Percentiles rank a stretch among this genome's conserved stretches.
Conservation (phyloP, 768 basidiomycete species). For the Mycena galericulata region DNA sequence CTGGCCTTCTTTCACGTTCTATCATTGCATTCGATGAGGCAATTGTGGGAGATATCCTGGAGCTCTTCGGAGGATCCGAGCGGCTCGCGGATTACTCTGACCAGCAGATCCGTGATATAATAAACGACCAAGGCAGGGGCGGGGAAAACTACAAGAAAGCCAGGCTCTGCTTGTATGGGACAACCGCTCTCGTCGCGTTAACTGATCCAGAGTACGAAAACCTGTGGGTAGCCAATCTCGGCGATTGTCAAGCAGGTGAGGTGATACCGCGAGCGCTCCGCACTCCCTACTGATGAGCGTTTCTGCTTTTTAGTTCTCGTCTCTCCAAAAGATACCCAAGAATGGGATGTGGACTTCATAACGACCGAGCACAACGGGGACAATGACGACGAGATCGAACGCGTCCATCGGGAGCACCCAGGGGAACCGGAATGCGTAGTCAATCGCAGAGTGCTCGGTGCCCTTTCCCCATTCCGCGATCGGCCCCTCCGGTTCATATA, state of each 20-base stretch:
- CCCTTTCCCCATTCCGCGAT: slow-evolving; percentile 84
- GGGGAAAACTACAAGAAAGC: slow-evolving; percentile 74
- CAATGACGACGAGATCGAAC: slow-evolving; percentile 73
- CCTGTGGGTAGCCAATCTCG: slow-evolving; percentile 85
- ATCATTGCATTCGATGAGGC: slow-evolving; percentile 75
- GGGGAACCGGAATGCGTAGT: slow-evolving; percentile 76
- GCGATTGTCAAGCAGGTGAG: slow-evolving; percentile 84
- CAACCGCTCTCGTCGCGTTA: slow-evolving; percentile 79
- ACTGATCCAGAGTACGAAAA: slow-evolving; percentile 76
- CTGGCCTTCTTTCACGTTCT: slow-evolving; percentile 66
- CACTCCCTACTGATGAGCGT: slow-evolving; percentile 18
- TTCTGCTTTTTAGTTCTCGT: slow-evolving; percentile 67
- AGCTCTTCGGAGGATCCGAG: slow-evolving; percentile 70
- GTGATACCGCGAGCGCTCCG: slow-evolving; percentile 24
- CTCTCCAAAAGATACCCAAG: slow-evolving; percentile 55
- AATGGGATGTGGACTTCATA: slow-evolving; percentile 72
- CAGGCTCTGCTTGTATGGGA: slow-evolving; percentile 82
- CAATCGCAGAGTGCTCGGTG: slow-evolving; percentile 78
- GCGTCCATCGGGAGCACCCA: slow-evolving; percentile 74
- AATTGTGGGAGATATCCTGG: slow-evolving; percentile 73
- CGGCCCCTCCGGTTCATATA: slow-evolving; percentile 43
- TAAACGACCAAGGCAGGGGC: slow-evolving; percentile 72
- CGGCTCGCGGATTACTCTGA: slow-evolving; percentile 65
- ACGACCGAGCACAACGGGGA: slow-evolving; percentile 80
- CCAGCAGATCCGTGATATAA: slow-evolving; percentile 64